Conservation (phyloP, 345 rosid genomes). For the Kandelia obovata region DNA sequence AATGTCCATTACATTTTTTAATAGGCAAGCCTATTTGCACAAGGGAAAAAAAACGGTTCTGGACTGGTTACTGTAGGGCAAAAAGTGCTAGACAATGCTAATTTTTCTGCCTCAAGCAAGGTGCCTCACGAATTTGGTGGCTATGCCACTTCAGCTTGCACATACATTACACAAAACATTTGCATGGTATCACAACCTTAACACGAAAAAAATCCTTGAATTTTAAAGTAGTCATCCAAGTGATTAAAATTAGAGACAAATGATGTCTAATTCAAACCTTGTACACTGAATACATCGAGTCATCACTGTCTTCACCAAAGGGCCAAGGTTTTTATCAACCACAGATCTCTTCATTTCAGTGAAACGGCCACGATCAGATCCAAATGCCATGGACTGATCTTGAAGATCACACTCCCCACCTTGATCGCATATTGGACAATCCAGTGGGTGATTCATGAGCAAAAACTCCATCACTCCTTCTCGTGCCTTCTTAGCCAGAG, state of each 20-base stretch:
- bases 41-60: no score
- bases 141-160: no score
- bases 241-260: background rate
- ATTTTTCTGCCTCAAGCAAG: no score
- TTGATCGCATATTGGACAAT: conserved; percentile 97
- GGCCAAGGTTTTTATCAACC: conserved; percentile 97
- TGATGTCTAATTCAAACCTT: conserved; percentile 41
- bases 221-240: background rate
- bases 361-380: conserved; percentile 96
- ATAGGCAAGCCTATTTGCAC: no score
- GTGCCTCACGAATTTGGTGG: no score
- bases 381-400: conserved; percentile 99
- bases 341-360: conserved; percentile 96
- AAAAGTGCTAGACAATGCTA: no score
- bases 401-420: conserved; percentile 99
- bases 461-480: conserved; percentile 99
- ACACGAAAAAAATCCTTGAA: background rate
- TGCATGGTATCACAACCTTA: background rate
- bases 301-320: conserved; percentile 98
- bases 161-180: no score
- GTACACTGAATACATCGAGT: conserved; percentile 99
- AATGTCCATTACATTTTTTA: no score
- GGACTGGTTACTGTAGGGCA: no score
- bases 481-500: conserved; percentile 91
- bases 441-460: conserved; percentile 96